phyloP scores from a whole-genome alignment of 2,329 filamentous ascomycete genomes.

The Pseudogymnoascus sp. region DNA sequence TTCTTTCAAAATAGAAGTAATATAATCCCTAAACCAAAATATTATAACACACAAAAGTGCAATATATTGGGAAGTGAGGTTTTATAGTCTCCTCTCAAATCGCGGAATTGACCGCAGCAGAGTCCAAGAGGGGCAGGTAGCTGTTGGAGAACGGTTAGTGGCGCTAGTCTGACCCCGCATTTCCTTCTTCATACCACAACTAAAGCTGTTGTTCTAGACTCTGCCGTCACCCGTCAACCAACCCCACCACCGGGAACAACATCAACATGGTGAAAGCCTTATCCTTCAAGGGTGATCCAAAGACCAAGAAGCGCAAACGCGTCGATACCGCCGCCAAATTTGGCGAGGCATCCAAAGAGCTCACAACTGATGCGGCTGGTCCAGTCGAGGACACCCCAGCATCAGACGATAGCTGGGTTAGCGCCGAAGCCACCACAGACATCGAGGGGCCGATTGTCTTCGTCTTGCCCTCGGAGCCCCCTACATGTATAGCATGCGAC shows the following conservation, averaged over 20 bases:
- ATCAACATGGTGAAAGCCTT: constrained; percentile 76
- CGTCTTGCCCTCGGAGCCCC: constrained; percentile 66
- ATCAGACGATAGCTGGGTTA: constrained; percentile 85
- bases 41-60: background rate
- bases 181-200: background rate
- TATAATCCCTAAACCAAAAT: background rate
- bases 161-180: constrained; percentile 2
- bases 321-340: constrained; percentile 38
- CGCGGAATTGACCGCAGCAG: background rate
- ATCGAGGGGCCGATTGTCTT: constrained; percentile 76
- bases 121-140: constrained; percentile 5
- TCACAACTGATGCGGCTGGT: constrained; percentile 30
- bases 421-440: constrained; percentile 66
- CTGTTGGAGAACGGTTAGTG: background rate
- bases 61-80: background rate
- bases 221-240: background rate
- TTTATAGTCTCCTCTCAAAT: background rate
- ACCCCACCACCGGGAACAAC: background rate
- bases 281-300: constrained; percentile 95
- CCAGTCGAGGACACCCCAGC: constrained; percentile 19
- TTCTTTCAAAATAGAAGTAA: background rate
- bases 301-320: constrained; percentile 84
- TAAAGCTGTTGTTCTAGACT: constrained; percentile 1
- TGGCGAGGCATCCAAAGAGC: constrained; percentile 32
- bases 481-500: constrained; percentile 76